Evolutionary conservation across 1,139 yeast genomes (phyloP).

Genomic region (Ashbya aceris): DNA sequence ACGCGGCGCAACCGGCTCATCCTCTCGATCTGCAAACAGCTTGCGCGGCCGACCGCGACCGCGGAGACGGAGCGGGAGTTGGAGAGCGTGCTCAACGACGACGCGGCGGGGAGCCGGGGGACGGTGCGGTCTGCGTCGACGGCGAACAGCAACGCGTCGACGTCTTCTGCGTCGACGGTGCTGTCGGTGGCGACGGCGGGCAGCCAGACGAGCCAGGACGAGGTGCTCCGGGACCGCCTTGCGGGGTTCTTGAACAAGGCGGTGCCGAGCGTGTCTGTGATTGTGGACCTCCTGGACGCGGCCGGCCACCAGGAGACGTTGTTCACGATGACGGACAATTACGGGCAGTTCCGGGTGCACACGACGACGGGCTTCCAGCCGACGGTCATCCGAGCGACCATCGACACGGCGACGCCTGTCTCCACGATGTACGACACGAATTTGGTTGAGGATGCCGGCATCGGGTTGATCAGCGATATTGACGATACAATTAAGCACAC

Average conservation of each 20-base stretch:
- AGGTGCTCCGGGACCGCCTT: conserved; percentile 41
- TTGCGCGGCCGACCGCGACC: conserved; percentile 40
- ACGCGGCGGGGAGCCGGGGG: conserved; percentile 5
- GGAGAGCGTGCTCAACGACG: conserved; percentile 7
- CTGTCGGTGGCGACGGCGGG: conserved; percentile 5
- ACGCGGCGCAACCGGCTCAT: conserved; percentile 63
- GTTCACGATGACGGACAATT: conserved; percentile 41
- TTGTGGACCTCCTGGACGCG: conserved; percentile 32
- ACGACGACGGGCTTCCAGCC: conserved; percentile 49
- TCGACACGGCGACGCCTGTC: conserved; percentile 18
- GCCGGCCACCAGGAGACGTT: conserved; percentile 25
- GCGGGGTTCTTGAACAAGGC: conserved; percentile 52
- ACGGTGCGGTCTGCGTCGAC: conserved; percentile 5
- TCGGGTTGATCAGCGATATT: conserved; percentile 79
- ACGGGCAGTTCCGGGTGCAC: conserved; percentile 49
- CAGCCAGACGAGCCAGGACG: conserved; percentile 9
- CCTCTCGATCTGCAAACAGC: conserved; percentile 59
- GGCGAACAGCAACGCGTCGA: conserved; percentile 6
- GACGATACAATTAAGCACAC: conserved; percentile 91
- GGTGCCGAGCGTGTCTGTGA: conserved; percentile 45
- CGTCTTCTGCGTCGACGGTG: neutral
- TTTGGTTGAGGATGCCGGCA: conserved; percentile 32
- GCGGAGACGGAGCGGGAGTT: conserved; percentile 22
- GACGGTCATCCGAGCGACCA: conserved; percentile 31
- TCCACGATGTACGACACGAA: conserved; percentile 10